Conservation (phyloP, 208 protist genomes). For the Entamoeba dispar region DNA sequence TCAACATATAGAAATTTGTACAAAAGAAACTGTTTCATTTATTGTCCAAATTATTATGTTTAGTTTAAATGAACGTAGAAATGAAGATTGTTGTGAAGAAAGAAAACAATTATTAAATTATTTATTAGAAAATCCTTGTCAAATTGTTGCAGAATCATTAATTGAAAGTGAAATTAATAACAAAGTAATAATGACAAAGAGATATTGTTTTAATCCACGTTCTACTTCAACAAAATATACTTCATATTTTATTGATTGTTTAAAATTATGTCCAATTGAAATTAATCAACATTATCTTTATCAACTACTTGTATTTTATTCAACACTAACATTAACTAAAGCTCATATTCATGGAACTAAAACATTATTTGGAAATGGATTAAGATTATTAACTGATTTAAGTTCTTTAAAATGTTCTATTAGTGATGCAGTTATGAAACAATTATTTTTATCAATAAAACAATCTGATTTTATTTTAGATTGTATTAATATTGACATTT, state of each 20-base stretch:
- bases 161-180: not conserved
- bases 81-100: not conserved
- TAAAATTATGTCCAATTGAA: not conserved
- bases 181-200: too few species aligned
- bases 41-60: not conserved
- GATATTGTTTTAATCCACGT: too few species aligned
- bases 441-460: not conserved
- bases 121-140: not conserved
- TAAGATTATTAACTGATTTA: not conserved
- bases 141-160: not conserved
- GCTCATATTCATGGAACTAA: not conserved
- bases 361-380: not conserved
- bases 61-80: not conserved
- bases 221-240: not conserved
- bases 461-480: not conserved
- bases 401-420: not conserved
- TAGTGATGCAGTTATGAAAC: not conserved
- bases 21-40: not conserved
- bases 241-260: not conserved
- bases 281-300: not conserved
- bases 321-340: not conserved
- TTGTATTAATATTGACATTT: not conserved
- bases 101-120: not conserved
- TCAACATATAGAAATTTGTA: not conserved
- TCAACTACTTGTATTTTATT: not conserved